Percentiles rank a stretch among this genome's conserved stretches.
Conservation (phyloP, 2,329 filamentous ascomycete species). For the Penicillium sp. region DNA sequence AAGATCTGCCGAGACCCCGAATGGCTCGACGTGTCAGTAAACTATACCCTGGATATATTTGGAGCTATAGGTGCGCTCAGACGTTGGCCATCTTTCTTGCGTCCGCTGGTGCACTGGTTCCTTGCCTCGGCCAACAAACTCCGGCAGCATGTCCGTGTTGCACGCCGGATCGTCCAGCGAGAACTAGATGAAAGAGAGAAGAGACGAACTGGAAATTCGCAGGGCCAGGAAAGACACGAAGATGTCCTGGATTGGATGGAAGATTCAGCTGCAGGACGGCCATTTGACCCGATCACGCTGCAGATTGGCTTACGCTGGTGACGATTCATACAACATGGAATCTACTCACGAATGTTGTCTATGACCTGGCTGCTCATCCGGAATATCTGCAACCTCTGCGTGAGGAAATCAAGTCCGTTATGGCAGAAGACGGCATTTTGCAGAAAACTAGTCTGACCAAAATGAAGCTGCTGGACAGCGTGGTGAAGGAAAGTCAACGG, state of each 20-base stretch:
- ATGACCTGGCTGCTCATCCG: constrained; percentile 46
- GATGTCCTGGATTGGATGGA: too few species aligned
- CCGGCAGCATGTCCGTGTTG: constrained; percentile 30
- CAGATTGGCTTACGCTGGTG: background rate
- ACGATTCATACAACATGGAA: background rate
- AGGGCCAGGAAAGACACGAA: too few species aligned
- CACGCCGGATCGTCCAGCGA: too few species aligned
- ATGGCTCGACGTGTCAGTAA: constrained; percentile 10
- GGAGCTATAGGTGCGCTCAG: constrained; percentile 31
- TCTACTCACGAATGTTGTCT: constrained; percentile 41
- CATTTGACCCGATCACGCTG: too few species aligned
- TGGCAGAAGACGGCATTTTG: background rate
- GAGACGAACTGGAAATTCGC: constrained; percentile 27
- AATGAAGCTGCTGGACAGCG: constrained; percentile 16
- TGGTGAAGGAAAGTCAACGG: constrained; percentile 18
- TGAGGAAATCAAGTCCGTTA: background rate
- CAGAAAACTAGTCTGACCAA: constrained; percentile 7
- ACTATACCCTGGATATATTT: constrained; percentile 7
- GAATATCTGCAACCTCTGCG: constrained; percentile 40
- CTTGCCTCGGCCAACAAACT: constrained; percentile 33
- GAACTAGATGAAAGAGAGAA: too few species aligned
- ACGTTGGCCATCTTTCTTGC: constrained; percentile 32
- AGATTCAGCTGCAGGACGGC: too few species aligned
- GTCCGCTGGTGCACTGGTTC: constrained; percentile 37
- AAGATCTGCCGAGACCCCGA: constrained; percentile 7